Percentiles rank a stretch among this genome's conserved stretches.
Evolutionary conservation across 1,284 basidiomycete species (phyloP).

Genomic region (Porodaedalea pini): DNA sequence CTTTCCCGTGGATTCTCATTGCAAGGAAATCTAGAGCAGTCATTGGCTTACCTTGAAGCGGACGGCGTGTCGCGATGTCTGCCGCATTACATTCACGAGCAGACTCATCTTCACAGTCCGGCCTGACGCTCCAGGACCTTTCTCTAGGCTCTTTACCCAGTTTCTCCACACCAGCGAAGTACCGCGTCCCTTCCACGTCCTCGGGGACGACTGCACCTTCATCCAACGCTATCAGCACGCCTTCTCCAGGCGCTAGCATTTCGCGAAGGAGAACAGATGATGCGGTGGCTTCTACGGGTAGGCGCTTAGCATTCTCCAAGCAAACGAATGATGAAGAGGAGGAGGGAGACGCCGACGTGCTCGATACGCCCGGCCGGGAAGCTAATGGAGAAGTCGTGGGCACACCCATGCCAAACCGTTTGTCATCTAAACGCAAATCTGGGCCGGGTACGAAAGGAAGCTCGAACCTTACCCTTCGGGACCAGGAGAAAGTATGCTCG

Average conservation of each 20-base stretch:
- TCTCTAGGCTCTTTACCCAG: constrained; percentile 58
- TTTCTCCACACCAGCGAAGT: constrained; percentile 53
- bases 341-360: constrained; percentile 40
- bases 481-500: constrained; percentile 85
- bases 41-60: too few species aligned
- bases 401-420: constrained; percentile 43
- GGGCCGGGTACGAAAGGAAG: constrained; percentile 51
- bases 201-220: constrained; percentile 52
- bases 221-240: constrained; percentile 49
- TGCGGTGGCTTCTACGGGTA: constrained; percentile 31
- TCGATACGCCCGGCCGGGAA: constrained; percentile 52
- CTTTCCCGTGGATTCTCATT: neutral
- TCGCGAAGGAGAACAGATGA: constrained; percentile 29
- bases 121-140: constrained; percentile 52
- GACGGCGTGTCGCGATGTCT: constrained; percentile 1
- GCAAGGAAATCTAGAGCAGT: too few species aligned
- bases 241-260: constrained; percentile 40
- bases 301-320: constrained; percentile 29
- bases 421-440: constrained; percentile 41
- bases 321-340: constrained; percentile 37
- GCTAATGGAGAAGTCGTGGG: constrained; percentile 47
- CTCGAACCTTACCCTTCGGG: constrained; percentile 74
- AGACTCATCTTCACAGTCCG: constrained; percentile 41
- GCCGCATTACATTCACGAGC: constrained; percentile 30
- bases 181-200: constrained; percentile 50